phyloP scores from a whole-genome alignment of 768 basidiomycete genomes.

The Auriculariales sp. region DNA sequence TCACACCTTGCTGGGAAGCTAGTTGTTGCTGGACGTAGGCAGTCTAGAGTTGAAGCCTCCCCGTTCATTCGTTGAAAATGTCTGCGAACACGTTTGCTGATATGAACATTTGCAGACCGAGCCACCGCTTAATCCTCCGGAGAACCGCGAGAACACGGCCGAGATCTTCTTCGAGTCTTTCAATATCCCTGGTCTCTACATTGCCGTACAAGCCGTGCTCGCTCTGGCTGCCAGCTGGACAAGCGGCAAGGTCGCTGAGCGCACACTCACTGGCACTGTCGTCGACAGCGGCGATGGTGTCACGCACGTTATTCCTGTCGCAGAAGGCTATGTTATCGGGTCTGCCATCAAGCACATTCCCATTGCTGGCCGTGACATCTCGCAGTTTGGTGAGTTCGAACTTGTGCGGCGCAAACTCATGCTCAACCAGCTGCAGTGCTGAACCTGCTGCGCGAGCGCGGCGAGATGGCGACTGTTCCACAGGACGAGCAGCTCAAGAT shows the following conservation, averaged over 20 bases:
- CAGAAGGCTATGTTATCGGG: constrained; percentile 98
- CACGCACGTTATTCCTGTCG: constrained; percentile 91
- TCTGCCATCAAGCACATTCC: constrained; percentile 98
- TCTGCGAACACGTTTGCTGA: not conserved
- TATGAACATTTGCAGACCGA: constrained; percentile 60
- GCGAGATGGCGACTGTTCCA: constrained; percentile 79
- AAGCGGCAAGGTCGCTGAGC: constrained; percentile 74
- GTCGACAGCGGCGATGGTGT: constrained; percentile 99
- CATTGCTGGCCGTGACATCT: constrained; percentile 94
- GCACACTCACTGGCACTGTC: constrained; percentile 91
- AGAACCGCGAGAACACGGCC: constrained; percentile 97
- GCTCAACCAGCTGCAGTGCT: no score
- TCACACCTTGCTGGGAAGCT: no score
- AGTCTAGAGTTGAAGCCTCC: no score
- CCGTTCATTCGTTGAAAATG: no score
- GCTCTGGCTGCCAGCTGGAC: constrained; percentile 97
- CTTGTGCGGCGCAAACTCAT: no score
- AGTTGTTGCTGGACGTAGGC: no score
- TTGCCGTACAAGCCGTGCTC: constrained; percentile 96
- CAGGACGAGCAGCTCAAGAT: constrained; percentile 89
- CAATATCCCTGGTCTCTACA: constrained; percentile 97
- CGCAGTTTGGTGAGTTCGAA: constrained; percentile 92
- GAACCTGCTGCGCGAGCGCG: constrained; percentile 88
- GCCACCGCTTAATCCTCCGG: constrained; percentile 93
- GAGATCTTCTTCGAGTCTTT: constrained; percentile 99